Percentiles rank a stretch among this genome's conserved stretches.
Evolutionary conservation across 768 basidiomycete genomes (phyloP).

Genomic region (Amanita inopinata): DNA sequence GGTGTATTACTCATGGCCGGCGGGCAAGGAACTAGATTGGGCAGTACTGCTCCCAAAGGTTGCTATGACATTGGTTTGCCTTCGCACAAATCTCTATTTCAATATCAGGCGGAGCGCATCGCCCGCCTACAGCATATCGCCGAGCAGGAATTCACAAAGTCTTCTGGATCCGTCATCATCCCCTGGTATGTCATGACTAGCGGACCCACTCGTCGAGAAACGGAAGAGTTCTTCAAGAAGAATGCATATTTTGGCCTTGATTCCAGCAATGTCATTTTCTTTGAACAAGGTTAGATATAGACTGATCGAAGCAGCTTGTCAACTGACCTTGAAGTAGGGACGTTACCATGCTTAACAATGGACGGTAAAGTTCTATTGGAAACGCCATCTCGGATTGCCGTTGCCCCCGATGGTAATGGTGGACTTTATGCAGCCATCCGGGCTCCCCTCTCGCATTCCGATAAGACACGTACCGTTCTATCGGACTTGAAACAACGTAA

Average conservation of each 20-base stretch:
- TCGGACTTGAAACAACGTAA: slow-evolving; percentile 69
- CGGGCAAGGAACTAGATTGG: slow-evolving; percentile 92
- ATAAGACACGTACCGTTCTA: slow-evolving; percentile 66
- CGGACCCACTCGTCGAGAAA: slow-evolving; percentile 84
- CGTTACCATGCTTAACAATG: slow-evolving; percentile 88
- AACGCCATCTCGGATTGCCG: slow-evolving; percentile 68
- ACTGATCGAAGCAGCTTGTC: slow-evolving; percentile 7
- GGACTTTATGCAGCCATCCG: slow-evolving; percentile 94
- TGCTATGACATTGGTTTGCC: slow-evolving; percentile 97
- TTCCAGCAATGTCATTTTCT: slow-evolving; percentile 76
- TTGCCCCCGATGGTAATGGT: slow-evolving; percentile 97
- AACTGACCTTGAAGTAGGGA: slow-evolving; percentile 43
- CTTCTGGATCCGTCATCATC: slow-evolving; percentile 56
- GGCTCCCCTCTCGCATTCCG: slow-evolving; percentile 50
- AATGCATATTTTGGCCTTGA: slow-evolving; percentile 78
- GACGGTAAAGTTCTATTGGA: slow-evolving; percentile 92
- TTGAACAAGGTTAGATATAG: slow-evolving; percentile 77
- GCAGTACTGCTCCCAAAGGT: slow-evolving; percentile 89
- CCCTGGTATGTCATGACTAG: slow-evolving; percentile 99
- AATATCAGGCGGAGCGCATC: slow-evolving; percentile 96
- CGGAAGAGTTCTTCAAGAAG: slow-evolving; percentile 74
- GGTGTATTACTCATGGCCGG: slow-evolving; percentile 98
- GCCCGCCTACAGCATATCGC: slow-evolving; percentile 73
- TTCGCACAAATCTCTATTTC: slow-evolving; percentile 89
- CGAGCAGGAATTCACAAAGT: slow-evolving; percentile 40